phyloP scores from a whole-genome alignment of 768 basidiomycete genomes.

The Chalciporus chontae region DNA sequence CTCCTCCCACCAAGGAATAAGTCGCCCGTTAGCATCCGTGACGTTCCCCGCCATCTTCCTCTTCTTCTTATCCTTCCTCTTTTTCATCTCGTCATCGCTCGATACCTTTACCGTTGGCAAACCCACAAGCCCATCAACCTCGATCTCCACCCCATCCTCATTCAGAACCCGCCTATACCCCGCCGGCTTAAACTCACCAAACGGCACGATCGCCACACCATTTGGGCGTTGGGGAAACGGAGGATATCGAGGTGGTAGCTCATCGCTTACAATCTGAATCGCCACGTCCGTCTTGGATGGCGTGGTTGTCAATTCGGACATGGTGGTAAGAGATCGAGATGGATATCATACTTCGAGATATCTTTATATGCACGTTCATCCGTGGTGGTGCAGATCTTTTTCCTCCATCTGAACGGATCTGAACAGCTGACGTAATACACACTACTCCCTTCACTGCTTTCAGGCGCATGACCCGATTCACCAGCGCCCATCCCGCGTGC shows the following conservation, averaged over 20 bases:
- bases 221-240: constrained; percentile 44
- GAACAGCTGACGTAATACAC: background rate
- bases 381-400: background rate
- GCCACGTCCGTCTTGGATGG: background rate
- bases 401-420: background rate
- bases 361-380: background rate
- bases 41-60: constrained; percentile 20
- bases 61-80: constrained; percentile 13
- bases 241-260: constrained; percentile 32
- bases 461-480: background rate
- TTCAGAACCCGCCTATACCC: constrained; percentile 16
- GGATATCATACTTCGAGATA: background rate
- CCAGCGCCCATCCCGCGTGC: background rate
- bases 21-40: constrained; percentile 16
- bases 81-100: constrained; percentile 22
- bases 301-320: background rate
- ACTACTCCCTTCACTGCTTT: background rate
- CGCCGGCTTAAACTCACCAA: constrained; percentile 35
- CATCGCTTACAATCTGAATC: background rate
- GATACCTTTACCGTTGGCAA: constrained; percentile 26
- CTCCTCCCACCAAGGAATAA: constrained; percentile 33
- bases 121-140: constrained; percentile 24
- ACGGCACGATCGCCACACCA: constrained; percentile 42
- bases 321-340: background rate
- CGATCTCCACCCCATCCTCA: constrained; percentile 15